Evolutionary conservation across 2,329 filamentous ascomycete genomes (phyloP).

Genomic region (Arthrobotrys pseudoclavata): DNA sequence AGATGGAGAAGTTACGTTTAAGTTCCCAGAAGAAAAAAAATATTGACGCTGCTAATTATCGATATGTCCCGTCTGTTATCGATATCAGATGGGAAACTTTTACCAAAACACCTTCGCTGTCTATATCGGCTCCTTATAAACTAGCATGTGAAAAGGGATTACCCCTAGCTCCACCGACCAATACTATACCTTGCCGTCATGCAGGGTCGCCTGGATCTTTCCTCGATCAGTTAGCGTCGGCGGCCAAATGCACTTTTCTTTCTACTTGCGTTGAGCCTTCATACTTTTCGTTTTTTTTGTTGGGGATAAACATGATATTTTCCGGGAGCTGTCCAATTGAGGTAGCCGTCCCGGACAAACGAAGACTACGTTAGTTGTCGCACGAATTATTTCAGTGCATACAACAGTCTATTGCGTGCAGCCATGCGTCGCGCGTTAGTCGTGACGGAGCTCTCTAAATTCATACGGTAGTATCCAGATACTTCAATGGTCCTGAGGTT

Average conservation of each 20-base stretch:
- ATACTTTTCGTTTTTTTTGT: slow-evolving; percentile 41
- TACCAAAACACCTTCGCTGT: slow-evolving; percentile 29
- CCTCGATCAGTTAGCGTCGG: slow-evolving; percentile 47
- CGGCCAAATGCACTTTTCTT: slow-evolving; percentile 25
- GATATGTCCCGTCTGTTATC: slow-evolving; percentile 28
- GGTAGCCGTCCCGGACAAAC: slow-evolving; percentile 31
- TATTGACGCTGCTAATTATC: slow-evolving; percentile 14
- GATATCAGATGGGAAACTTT: slow-evolving; percentile 43
- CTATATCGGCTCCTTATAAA: slow-evolving; percentile 18
- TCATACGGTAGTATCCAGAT: no score
- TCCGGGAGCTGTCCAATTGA: slow-evolving; percentile 23
- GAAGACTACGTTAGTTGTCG: slow-evolving; percentile 16
- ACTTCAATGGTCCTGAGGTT: no score
- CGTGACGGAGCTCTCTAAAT: neutral
- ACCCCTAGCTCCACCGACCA: slow-evolving; percentile 28
- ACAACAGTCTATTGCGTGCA: slow-evolving; percentile 7
- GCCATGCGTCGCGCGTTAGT: neutral
- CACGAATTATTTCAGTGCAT: slow-evolving; percentile 28
- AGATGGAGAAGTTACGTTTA: slow-evolving; percentile 32
- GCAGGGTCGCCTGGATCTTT: slow-evolving; percentile 57
- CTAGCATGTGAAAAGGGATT: slow-evolving; percentile 48
- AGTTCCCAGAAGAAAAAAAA: slow-evolving; percentile 17
- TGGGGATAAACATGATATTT: slow-evolving; percentile 45
- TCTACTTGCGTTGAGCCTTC: slow-evolving; percentile 41
- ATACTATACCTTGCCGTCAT: slow-evolving; percentile 45